Evolutionary conservation across 2,329 filamentous ascomycete species (phyloP), one percentile per base, ranked within the genome.

Genomic region (Cercospora sp.): DNA sequence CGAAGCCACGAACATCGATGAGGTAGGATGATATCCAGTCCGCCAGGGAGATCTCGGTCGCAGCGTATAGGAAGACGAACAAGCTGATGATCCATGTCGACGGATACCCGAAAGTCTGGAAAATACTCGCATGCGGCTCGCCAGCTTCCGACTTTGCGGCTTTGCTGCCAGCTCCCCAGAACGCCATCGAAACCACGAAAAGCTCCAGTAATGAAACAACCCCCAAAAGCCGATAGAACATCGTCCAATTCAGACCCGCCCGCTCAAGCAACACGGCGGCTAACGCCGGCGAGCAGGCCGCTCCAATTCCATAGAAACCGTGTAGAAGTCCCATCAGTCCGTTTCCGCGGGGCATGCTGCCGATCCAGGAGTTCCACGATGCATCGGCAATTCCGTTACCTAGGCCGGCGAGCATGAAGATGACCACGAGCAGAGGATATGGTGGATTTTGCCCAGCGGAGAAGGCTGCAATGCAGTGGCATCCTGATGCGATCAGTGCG

Each of bases 291-390:
- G 84, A 82, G n/a, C 91, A 79, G 0, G 89, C 88, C 1, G 88
- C 90, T 0, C 90, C 90, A 0, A 91, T 74, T 0, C 89, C 90
- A 74, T 91, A 93, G 21, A 86, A 85, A 0, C 86, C 88, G 75
- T 92, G 90, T 32, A 92, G 79, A 65, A 91, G 82, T 0, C 90
- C 90, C 3, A 91, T 84, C 1, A 93, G 81, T 74, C 92, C 87
- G 75, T 93, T 92, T 10, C 89, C 86, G 66, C 86, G 85, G 18
- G 86, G 84, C 87, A 93, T 90, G 74, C 89, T 90, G 13, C 90
- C 91, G 21, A 87, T 82, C 82, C 83, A 86, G 0, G 84, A 83
- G 72, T 84, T 85, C 80, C 84, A 86, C 6, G 83, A 85, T 0
- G 84, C 84, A 71, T 87, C 89, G 57, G 86, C 83, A 8, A 91